A percentile compares a stretch with the other conserved stretches of the same genome.
Conservation (phyloP, 768 basidiomycete species). For the Mycena epipterygia region DNA sequence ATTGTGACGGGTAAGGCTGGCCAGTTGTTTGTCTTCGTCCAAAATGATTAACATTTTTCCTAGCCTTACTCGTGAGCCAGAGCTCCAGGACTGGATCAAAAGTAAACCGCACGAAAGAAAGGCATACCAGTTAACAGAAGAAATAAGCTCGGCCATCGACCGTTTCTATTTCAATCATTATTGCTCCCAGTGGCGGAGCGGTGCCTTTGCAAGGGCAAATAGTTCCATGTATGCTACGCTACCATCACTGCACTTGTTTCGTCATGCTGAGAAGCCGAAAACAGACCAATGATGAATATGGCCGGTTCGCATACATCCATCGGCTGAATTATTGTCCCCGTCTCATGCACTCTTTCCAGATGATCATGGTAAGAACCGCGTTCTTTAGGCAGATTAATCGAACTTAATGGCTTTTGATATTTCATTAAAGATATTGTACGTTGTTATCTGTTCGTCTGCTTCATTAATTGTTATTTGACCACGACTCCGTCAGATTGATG, state of each 20-base stretch:
- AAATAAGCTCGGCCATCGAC: constrained; percentile 83
- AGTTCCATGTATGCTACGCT: constrained; percentile 76
- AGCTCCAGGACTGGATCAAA: constrained; percentile 88
- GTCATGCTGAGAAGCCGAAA: neutral
- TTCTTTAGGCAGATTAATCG: constrained; percentile 37
- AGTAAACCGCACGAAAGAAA: constrained; percentile 73
- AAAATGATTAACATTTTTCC: constrained; percentile 18
- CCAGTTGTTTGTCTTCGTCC: constrained; percentile 2
- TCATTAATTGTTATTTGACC: constrained; percentile 9
- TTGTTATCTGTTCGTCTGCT: constrained; percentile 9
- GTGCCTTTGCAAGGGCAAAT: constrained; percentile 93
- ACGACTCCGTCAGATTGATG: constrained; percentile 71
- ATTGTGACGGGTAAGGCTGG: constrained; percentile 79
- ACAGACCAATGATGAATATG: constrained; percentile 81
- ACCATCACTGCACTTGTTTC: constrained; percentile 1
- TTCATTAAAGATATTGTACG: constrained; percentile 58
- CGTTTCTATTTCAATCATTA: constrained; percentile 94
- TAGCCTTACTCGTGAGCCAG: constrained; percentile 88
- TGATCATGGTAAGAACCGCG: constrained; percentile 75
- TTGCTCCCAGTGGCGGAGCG: constrained; percentile 86
- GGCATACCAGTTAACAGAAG: constrained; percentile 70
- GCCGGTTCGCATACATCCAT: constrained; percentile 64
- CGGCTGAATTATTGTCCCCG: neutral
- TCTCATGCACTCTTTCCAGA: constrained; percentile 56
- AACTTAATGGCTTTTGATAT: neutral